Base-by-base conservation (phyloP, 2,329 filamentous ascomycete genomes). In the Ophiocordyceps camponoti-leonardi region DNA sequence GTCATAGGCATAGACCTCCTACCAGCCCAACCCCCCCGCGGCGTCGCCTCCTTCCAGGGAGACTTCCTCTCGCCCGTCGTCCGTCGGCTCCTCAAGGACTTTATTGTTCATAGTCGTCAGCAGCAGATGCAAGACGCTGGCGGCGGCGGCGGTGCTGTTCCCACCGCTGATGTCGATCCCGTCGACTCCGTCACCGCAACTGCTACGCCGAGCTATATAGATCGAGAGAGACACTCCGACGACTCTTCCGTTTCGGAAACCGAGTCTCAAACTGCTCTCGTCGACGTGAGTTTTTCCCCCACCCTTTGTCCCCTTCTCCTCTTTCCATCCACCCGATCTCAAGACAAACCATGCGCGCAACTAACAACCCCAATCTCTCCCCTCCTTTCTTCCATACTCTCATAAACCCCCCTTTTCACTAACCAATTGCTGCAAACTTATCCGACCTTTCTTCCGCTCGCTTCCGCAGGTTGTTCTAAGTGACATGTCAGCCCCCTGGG, bases 401-500 rank as follows among this genome's bases (percentile, higher is more conserved):
- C 33, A n/a, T 37, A 16, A 16, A 37, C n/a, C n/a, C 6, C n/a
- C 14, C 30, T 11, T 13, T 13, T 14, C 10, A 31, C 30, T 13
- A 13, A 31, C 10, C 6, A 14, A 13, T n/a, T n/a, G 12, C 4
- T 4, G 4, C 14, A 12, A 31, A 31, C 12, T 4, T n/a, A 20
- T 11, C 37, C 16, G 12, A 4, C 37, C 8, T 20, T 40, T 3
- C n/a, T 20, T 19, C 8, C 28, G 11, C 45, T 2, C 14, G 3
- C 13, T 2, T 11, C 14, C 12, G 11, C 50, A 78, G 73, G 77
- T 98, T 59, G 86, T 98, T 60, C 70, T 98, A 60, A 94, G 86
- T 78, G 92, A 98, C 75, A 98, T 98, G 92, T 98, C 81, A 77
- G 90, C 74, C 73, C 88, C 92, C 82, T 95, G 87, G 87, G 72